phyloP scores from a whole-genome alignment of 176 grass and related monocot genomes.

The Poa pratensis region DNA sequence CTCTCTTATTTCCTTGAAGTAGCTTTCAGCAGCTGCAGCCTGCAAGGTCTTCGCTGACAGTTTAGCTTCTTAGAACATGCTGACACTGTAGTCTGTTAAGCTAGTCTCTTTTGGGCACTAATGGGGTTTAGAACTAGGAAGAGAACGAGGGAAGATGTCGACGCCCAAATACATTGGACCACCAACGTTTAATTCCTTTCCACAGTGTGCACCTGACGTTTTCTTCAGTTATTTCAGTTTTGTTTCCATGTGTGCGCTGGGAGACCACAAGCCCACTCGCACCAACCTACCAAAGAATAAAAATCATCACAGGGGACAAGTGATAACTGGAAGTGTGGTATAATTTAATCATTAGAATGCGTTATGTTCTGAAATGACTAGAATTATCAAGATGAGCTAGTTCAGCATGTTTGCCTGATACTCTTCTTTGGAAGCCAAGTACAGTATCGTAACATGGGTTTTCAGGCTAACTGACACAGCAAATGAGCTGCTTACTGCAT shows the following conservation, averaged over 20 bases:
- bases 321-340: no score
- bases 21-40: background rate
- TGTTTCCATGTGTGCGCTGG: slow-evolving; percentile 48
- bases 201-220: slow-evolving; percentile 50
- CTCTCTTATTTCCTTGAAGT: background rate
- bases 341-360: background rate
- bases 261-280: slow-evolving; percentile 38
- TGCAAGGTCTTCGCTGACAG: background rate
- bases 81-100: background rate
- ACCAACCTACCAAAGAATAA: slow-evolving; percentile 34
- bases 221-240: slow-evolving; percentile 48
- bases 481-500: background rate
- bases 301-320: slow-evolving; percentile 25
- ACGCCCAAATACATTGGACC: slow-evolving; percentile 40
- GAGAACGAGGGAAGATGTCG: slow-evolving; percentile 26
- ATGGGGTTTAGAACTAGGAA: slow-evolving; percentile 25
- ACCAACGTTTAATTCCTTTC: slow-evolving; percentile 21
- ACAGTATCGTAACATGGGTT: slow-evolving; percentile 38
- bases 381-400: slow-evolving; percentile 24
- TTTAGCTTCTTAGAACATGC: background rate
- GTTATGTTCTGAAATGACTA: slow-evolving; percentile 22
- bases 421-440: slow-evolving; percentile 38
- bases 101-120: background rate
- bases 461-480: background rate
- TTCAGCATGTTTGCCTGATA: slow-evolving; percentile 2